Evolutionary conservation across 75 land plant genomes (phyloP).

Genomic region (Larix kaempferi): DNA sequence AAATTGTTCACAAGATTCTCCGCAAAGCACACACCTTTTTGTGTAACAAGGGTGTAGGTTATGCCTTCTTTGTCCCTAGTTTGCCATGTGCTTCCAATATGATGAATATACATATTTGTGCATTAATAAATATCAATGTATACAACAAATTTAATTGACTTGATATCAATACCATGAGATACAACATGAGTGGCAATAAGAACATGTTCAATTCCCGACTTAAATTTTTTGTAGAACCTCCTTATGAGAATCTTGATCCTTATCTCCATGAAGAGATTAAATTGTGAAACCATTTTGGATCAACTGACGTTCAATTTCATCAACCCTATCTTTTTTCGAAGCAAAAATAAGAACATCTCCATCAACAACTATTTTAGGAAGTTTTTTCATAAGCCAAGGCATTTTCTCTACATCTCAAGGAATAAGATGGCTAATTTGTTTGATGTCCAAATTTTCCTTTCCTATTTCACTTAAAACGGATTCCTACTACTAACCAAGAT

Average conservation of each 20-base stretch:
- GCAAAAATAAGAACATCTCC: conserved; percentile 95
- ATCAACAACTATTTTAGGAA: conserved; percentile 74
- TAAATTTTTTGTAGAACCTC: conserved; percentile 81
- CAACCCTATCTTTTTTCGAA: conserved; percentile 83
- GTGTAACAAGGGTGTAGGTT: conserved; percentile 87
- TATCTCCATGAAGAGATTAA: conserved; percentile 96
- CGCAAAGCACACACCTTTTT: conserved; percentile 92
- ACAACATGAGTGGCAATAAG: conserved; percentile 97
- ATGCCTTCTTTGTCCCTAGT: conserved; percentile 97
- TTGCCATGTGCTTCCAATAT: conserved; percentile 96
- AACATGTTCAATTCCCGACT: conserved; percentile 79
- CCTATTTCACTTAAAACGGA: conserved; percentile 88
- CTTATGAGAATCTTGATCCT: conserved; percentile 94
- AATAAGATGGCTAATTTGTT: conserved; percentile 79
- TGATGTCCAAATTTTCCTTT: conserved; percentile 93
- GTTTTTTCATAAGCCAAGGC: conserved; percentile 82
- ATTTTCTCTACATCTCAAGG: conserved; percentile 92
- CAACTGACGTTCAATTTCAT: conserved; percentile 79
- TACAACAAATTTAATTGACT: conserved; percentile 93
- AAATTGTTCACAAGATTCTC: conserved; percentile 88
- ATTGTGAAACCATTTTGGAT: conserved; percentile 62
- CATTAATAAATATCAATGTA: conserved; percentile 92
- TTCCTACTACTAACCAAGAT: too few relatives aligned
- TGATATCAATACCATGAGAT: conserved; percentile 95
- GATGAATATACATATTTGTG: conserved; percentile 98